Evolutionary conservation across 768 basidiomycete species (phyloP).

Genomic region (Tricholoma hemisulphureum): DNA sequence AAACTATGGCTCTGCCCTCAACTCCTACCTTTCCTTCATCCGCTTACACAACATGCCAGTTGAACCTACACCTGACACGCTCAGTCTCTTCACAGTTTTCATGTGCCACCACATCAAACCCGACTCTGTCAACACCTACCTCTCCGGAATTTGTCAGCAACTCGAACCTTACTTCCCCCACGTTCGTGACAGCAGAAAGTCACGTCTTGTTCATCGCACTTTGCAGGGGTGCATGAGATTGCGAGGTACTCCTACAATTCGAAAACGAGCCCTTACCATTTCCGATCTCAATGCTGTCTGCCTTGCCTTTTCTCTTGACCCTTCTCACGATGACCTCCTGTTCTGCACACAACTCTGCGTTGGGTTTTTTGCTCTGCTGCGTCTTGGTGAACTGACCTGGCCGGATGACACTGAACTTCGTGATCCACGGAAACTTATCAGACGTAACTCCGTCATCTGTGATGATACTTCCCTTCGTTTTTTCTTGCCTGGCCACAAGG

Average conservation of each 20-base stretch:
- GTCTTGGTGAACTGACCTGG: background rate
- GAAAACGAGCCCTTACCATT: background rate
- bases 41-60: too few relatives aligned
- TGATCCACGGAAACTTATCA: background rate
- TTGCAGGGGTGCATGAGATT: background rate
- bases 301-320: conserved; percentile 20
- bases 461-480: background rate
- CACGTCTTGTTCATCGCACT: background rate
- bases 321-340: background rate
- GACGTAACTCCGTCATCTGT: background rate
- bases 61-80: background rate
- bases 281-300: background rate
- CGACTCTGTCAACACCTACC: too few relatives aligned
- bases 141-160: conserved; percentile 17
- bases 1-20: conserved; percentile 15
- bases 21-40: too few relatives aligned
- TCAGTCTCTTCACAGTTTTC: too few relatives aligned
- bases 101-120: too few relatives aligned
- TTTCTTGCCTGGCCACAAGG: background rate
- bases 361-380: too few relatives aligned
- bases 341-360: background rate
- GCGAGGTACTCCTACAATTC: background rate
- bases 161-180: conserved; percentile 27
- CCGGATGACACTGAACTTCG: background rate
- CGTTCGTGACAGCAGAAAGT: conserved; percentile 3